Evolutionary conservation across 2,329 filamentous ascomycete genomes (phyloP), one percentile per base, ranked within the genome.

Genomic region (Kalaharituber pfeilii): DNA sequence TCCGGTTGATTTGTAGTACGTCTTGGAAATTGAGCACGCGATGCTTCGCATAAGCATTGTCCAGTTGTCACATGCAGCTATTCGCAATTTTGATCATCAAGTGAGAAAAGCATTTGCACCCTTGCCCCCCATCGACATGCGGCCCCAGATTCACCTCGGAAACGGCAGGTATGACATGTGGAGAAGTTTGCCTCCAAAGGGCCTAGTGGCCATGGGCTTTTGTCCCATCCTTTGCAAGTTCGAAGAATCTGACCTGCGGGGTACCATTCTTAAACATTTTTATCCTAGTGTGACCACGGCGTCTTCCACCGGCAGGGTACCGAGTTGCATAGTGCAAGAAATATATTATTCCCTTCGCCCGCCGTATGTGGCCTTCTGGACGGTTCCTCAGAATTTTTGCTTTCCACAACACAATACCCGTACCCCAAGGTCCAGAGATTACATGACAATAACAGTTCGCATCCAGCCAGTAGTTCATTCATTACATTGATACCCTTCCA

Each of bases 341-440:
- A 47, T 47, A 47, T 47, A 47, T 47, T 47, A 20, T 22, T 47
- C 42, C 42, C 15, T 47, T 47, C 42, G 42, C 42, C 42, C 42
- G 42, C 6, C n/a, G 30, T 36, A 9, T n/a, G n/a, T 22, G 4
- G 42, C 15, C 11, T 5, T 47, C n/a, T 47, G 18, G 25, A 25
- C 25, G 9, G 9, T 36, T 9, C 30, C n/a, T 9, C 30, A 9
- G 13, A 24, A 45, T 22, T 47, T 47, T 15, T 47, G 42, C 42
- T 13, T 22, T 47, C 25, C 42, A 47, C n/a, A 24, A 11, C 42
- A 18, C 13, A 5, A 20, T 11, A 15, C 24, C 13, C 42, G 5
- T 22, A 15, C 25, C n/a, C 2, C 24, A 47, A 11, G 18, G 20
- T n/a, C 42, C 13, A 13, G 24, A 13, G 13, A 15, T 20, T 47